A percentile compares a stretch with the other conserved stretches of the same genome.
Evolutionary conservation across 2,329 filamentous ascomycete species (phyloP).

Genomic region (Neofusicoccum umdonicola): DNA sequence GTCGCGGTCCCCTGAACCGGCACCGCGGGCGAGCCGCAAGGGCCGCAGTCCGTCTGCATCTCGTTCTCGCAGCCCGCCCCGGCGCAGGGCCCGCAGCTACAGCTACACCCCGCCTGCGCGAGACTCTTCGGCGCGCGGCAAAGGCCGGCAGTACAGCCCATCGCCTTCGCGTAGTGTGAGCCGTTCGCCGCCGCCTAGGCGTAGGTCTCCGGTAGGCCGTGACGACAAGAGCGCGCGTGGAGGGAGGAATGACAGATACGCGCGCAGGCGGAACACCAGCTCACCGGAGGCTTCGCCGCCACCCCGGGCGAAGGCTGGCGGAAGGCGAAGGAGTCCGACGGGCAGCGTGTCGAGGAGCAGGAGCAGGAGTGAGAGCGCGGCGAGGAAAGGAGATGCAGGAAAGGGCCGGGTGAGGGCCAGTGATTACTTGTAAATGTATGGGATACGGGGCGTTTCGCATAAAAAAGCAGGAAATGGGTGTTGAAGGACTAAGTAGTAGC

Average conservation of each 20-base stretch:
- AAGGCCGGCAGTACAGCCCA: neutral
- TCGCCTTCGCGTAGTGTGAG: conserved; percentile 6
- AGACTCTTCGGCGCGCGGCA: conserved; percentile 15
- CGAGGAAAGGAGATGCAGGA: conserved; percentile 20
- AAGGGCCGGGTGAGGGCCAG: conserved; percentile 26
- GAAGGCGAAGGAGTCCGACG: conserved; percentile 1
- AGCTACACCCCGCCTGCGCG: conserved; percentile 14
- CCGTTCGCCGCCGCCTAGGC: conserved; percentile 16
- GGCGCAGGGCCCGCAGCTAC: conserved; percentile 13
- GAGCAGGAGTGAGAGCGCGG: conserved; percentile 15
- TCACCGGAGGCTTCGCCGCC: conserved; percentile 20
- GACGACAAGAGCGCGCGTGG: neutral
- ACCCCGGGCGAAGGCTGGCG: neutral
- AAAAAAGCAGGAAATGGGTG: neutral
- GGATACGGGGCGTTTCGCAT: neutral
- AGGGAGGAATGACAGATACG: neutral
- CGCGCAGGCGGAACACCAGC: conserved; percentile 13
- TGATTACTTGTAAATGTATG: conserved; percentile 25
- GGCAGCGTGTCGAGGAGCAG: conserved; percentile 12
- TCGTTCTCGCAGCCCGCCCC: conserved; percentile 14
- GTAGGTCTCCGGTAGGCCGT: conserved; percentile 1
- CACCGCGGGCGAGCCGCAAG: conserved; percentile 5
- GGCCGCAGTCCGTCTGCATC: conserved; percentile 12
- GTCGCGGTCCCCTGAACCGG: conserved; percentile 19
- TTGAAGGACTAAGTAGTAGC: neutral